Percentiles rank a stretch among this genome's conserved stretches.
Evolutionary conservation across 352 stramenopile species (phyloP).

Genomic region (Phytophthora melonis): DNA sequence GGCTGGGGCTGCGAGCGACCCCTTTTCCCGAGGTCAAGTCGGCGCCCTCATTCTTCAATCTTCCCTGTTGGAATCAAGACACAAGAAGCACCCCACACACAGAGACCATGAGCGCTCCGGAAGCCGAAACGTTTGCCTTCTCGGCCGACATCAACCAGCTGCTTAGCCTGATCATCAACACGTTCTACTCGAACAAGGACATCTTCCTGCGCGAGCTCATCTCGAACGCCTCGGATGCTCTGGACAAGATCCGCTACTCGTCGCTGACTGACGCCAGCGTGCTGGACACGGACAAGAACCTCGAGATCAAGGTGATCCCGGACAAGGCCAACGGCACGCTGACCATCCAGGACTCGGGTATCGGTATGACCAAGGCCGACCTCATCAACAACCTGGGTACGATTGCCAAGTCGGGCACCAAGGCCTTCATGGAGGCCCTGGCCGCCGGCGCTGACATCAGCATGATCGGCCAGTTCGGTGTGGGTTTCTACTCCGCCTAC

Average conservation of each 20-base stretch:
- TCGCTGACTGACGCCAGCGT: slow-evolving; percentile 96
- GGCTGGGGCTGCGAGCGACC: slow-evolving; percentile 32
- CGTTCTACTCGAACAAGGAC: slow-evolving; percentile 99
- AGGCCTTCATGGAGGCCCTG: slow-evolving; percentile 99
- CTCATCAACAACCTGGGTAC: slow-evolving; percentile 99
- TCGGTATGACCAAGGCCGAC: slow-evolving; percentile 99
- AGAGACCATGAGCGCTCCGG: slow-evolving; percentile 72
- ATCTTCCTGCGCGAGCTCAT: slow-evolving; percentile 98
- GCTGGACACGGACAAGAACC: slow-evolving; percentile 96
- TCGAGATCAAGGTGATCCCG: slow-evolving; percentile 99
- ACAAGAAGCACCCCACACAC: slow-evolving; percentile 31
- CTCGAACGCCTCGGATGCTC: slow-evolving; percentile 96
- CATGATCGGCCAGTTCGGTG: slow-evolving; percentile 99
- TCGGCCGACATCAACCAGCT: slow-evolving; percentile 99
- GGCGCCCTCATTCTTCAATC: slow-evolving; percentile 69
- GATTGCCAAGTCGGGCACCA: slow-evolving; percentile 99
- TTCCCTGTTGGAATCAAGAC: slow-evolving; percentile 49
- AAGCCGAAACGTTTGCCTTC: slow-evolving; percentile 99
- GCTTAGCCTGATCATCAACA: slow-evolving; percentile 98
- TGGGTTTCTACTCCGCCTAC: slow-evolving; percentile 99
- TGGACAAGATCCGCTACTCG: slow-evolving; percentile 98
- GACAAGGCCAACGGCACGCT: slow-evolving; percentile 99
- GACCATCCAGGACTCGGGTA: slow-evolving; percentile 98
- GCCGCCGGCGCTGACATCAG: slow-evolving; percentile 97
- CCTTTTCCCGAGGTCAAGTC: not conserved